Evolutionary conservation across 2,329 filamentous ascomycete genomes (phyloP).

Genomic region (Plectosphaerella cucumerina): DNA sequence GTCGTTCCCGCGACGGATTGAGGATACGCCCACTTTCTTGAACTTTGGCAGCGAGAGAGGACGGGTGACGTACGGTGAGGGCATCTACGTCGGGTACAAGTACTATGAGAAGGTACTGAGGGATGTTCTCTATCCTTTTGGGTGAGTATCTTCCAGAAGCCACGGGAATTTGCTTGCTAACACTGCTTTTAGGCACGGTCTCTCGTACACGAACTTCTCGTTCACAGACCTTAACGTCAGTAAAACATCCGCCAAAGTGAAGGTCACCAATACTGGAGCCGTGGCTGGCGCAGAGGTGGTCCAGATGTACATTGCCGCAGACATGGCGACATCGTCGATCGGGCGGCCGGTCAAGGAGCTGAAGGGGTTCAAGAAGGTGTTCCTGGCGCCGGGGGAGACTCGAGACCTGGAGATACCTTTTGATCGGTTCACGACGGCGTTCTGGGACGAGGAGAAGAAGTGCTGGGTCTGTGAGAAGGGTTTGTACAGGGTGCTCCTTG

Average conservation of each 20-base stretch:
- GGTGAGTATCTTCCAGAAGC: slow-evolving; percentile 17
- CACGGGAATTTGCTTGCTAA: neutral
- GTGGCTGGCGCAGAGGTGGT: slow-evolving; percentile 31
- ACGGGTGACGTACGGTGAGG: slow-evolving; percentile 55
- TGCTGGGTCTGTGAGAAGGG: neutral
- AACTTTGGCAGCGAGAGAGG: slow-evolving; percentile 43
- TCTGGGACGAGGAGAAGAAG: slow-evolving; percentile 41
- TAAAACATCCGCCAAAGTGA: slow-evolving; percentile 27
- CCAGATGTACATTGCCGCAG: slow-evolving; percentile 52
- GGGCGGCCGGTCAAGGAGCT: slow-evolving; percentile 58
- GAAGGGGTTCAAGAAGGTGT: slow-evolving; percentile 62
- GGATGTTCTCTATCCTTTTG: slow-evolving; percentile 61
- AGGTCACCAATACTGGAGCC: slow-evolving; percentile 7
- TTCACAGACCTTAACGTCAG: slow-evolving; percentile 46
- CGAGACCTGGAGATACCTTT: slow-evolving; percentile 47
- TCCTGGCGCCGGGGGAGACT: slow-evolving; percentile 53
- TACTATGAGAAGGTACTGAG: slow-evolving; percentile 52
- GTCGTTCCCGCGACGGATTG: slow-evolving; percentile 52
- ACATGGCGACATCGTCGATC: slow-evolving; percentile 25
- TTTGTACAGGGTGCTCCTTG: neutral
- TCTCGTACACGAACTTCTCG: slow-evolving; percentile 70
- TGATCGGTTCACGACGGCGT: slow-evolving; percentile 35
- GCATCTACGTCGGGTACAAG: slow-evolving; percentile 69
- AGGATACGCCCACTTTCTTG: slow-evolving; percentile 64
- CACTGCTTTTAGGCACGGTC: slow-evolving; percentile 46